Conservation (phyloP, 257 asterid species). For the Catharanthus roseus region DNA sequence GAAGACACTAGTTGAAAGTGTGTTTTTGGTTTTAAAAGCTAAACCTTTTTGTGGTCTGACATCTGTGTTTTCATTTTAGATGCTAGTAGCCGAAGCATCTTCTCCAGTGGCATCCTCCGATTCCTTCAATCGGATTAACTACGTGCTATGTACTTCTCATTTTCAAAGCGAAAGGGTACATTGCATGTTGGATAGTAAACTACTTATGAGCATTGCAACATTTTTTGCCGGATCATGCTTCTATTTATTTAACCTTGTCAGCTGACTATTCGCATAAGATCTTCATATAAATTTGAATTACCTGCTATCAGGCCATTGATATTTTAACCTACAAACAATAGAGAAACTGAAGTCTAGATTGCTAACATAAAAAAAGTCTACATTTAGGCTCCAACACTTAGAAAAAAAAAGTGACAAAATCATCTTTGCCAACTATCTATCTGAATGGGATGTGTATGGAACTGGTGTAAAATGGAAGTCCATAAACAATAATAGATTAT, state of each 20-base stretch:
- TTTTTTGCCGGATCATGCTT: background rate
- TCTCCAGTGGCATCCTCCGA: background rate
- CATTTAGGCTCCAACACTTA: no score
- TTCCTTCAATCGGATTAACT: background rate
- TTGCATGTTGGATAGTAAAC: no score
- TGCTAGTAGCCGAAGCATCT: background rate
- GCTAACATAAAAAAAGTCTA: no score
- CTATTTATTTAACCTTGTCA: no score
- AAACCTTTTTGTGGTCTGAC: no score
- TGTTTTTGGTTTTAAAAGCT: no score
- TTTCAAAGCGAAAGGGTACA: background rate
- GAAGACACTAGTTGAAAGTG: no score
- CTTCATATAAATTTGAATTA: background rate
- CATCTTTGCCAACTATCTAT: background rate
- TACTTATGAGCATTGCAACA: no score
- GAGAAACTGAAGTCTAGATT: background rate
- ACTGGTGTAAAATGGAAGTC: no score
- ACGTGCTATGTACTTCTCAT: background rate
- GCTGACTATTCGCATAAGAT: background rate
- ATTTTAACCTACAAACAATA: background rate
- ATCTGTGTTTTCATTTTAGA: background rate
- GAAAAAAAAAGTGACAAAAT: background rate
- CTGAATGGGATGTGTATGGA: background rate
- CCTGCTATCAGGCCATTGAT: background rate
- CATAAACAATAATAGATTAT: no score